Conservation (phyloP, 1,284 basidiomycete genomes). For the Ceratobasidium theobromae region DNA sequence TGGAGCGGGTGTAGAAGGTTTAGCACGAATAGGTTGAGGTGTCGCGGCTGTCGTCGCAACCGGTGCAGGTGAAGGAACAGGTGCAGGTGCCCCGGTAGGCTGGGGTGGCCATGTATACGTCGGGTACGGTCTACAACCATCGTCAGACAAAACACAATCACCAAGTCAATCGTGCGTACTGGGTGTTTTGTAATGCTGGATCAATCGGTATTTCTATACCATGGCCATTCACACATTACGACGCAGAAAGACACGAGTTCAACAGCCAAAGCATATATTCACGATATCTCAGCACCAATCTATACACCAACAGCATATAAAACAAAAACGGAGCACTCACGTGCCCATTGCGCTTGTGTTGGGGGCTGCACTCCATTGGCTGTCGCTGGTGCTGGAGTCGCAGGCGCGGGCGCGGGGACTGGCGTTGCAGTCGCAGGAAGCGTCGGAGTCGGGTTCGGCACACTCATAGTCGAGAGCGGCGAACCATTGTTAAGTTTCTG, state of each 20-base stretch:
- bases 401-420: background rate
- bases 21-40: slow-evolving; percentile 39
- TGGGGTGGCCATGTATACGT: slow-evolving; percentile 18
- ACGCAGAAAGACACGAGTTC: background rate
- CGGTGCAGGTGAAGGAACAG: slow-evolving; percentile 16
- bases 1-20: slow-evolving; percentile 19
- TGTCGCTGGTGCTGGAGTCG: background rate
- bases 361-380: slow-evolving; percentile 14
- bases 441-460: slow-evolving; percentile 20
- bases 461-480: slow-evolving; percentile 28
- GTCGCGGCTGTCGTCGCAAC: background rate
- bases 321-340: slow-evolving; percentile 9
- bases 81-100: slow-evolving; percentile 22
- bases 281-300: slow-evolving; percentile 20
- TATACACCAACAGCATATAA: slow-evolving; percentile 1
- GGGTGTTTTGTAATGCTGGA: slow-evolving; percentile 56
- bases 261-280: slow-evolving; percentile 13
- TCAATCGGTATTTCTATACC: slow-evolving; percentile 62
- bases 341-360: slow-evolving; percentile 5
- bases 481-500: slow-evolving; percentile 29
- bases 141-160: background rate
- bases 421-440: background rate
- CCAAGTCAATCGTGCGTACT: slow-evolving; percentile 5
- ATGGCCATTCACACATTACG: slow-evolving; percentile 14
- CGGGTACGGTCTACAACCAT: background rate